These are phyloP conservation scores for Meyerozyma smithsonii DNA, from an alignment of 1,139 yeast species.

Conservation along the genomic window DNA sequence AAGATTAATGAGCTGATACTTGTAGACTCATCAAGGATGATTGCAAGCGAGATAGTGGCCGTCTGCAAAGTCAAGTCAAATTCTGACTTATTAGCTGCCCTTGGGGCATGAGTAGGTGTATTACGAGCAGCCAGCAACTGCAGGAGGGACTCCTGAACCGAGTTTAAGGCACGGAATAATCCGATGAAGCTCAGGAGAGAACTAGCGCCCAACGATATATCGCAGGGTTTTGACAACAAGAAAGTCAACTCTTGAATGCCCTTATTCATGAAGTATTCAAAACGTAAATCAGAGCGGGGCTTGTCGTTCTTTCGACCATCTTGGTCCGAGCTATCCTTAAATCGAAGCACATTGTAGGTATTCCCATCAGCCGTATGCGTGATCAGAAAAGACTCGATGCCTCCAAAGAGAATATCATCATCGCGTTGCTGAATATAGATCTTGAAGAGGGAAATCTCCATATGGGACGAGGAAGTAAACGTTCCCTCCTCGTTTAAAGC, in stretches of 20 bases:
- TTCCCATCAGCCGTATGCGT: slow-evolving; percentile 15
- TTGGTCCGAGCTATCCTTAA: slow-evolving; percentile 9
- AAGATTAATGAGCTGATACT: slow-evolving; percentile 20
- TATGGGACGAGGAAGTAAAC: slow-evolving; percentile 27
- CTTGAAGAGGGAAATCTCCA: slow-evolving; percentile 24
- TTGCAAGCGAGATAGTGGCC: slow-evolving; percentile 19
- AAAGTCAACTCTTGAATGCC: slow-evolving; percentile 32
- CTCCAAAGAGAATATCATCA: slow-evolving; percentile 42
- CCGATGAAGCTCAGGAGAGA: slow-evolving; percentile 11
- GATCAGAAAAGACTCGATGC: slow-evolving; percentile 30
- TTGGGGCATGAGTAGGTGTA: background rate
- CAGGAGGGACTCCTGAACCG: background rate
- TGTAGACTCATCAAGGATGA: slow-evolving; percentile 9
- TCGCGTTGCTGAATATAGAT: slow-evolving; percentile 41
- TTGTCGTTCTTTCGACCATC: background rate
- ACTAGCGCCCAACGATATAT: slow-evolving; percentile 25
- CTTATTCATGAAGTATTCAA: slow-evolving; percentile 38
- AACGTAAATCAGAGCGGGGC: slow-evolving; percentile 45
- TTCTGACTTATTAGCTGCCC: background rate
- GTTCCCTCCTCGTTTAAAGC: slow-evolving; percentile 36
- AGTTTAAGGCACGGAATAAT: background rate
- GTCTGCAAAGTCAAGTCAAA: slow-evolving; percentile 28
- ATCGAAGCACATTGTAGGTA: slow-evolving; percentile 16
- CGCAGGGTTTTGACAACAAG: slow-evolving; percentile 41
- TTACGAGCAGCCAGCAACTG: background rate